Base-by-base conservation (phyloP, 2,329 filamentous ascomycete genomes). In the Westerdykella sp. region DNA sequence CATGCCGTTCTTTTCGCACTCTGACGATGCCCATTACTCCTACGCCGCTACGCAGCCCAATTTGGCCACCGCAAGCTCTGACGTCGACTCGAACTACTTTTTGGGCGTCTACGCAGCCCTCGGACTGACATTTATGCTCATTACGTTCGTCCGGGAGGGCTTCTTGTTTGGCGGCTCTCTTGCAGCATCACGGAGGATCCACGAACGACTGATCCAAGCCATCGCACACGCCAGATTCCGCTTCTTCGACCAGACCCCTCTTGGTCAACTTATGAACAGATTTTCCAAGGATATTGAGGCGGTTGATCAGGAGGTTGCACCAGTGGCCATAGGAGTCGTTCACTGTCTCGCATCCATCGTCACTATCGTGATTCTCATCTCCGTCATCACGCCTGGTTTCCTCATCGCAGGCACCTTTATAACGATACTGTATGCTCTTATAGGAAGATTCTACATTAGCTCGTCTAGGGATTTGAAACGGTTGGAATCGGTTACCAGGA, bases 271-370 rank as follows among this genome's bases (percentile, higher is more conserved):
- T 58, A 97, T 97, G 84, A 98, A 98, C 68, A 82, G 93, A 15
- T 98, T 98, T 71, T 97, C 91, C 65, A 97, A 97, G 68, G 93
- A 98, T 65, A 79, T 98, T 12, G 90, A 98, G 65, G 83, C 89
- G 10, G 78, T 98, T 15, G 93, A 98, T 55, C 93, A 98, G 64
- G 93, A 98, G 66, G 87, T 98, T 45, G 90, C 93, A 0, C 88
- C 90, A 2, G 83, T 94, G 34, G 91, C 93, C 16, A 90, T 97
- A 54, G 81, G 81, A 39, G 79, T 83, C 51, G 71, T 84, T 14
- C 80, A 84, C 60, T 83, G 80, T 58, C 61, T 84, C 40, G 79
- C 78, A 13, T 80, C 79, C 2, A 79, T 97, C 36, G 62, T 93
- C 31, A 90, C 95, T 43, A 96, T 95, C 7, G 81, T 97, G 31